Percentiles rank a stretch among this genome's conserved stretches.
These are phyloP conservation scores for Paramecium sexaurelia DNA, from an alignment of 73 alveolate genomes.

Conservation along the genomic window DNA sequence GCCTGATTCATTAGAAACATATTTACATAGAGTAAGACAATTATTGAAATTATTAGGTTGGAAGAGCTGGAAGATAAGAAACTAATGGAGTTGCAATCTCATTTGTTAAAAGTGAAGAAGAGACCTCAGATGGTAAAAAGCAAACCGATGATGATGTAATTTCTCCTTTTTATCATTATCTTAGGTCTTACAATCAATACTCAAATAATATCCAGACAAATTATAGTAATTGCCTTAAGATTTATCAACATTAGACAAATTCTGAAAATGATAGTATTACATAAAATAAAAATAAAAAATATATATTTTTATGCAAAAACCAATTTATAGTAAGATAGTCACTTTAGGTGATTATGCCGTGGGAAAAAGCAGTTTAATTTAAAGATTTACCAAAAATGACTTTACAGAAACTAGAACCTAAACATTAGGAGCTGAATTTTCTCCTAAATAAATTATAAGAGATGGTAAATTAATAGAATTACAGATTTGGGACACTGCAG, in stretches of 20 bases:
- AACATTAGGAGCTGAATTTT: not conserved
- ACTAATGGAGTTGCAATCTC: constrained; percentile 97
- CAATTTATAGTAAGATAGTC: not conserved
- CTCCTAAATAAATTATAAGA: not conserved
- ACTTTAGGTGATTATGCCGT: not conserved
- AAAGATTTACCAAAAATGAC: not conserved
- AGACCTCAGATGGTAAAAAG: constrained; percentile 63
- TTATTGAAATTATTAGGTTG: constrained; percentile 71
- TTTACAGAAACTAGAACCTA: not conserved
- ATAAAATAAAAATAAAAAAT: not conserved
- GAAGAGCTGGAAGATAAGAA: constrained; percentile 99
- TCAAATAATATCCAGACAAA: constrained; percentile 46
- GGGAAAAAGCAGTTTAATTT: not conserved
- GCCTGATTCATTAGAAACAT: constrained; percentile 83
- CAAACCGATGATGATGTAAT: not conserved
- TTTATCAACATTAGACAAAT: constrained; percentile 26
- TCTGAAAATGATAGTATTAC: constrained; percentile 49
- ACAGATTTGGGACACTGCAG: constrained; percentile 28
- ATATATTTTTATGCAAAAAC: not conserved
- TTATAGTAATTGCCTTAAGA: constrained; percentile 3
- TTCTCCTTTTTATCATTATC: not conserved
- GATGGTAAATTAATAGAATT: constrained; percentile 6
- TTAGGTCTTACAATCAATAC: constrained; percentile 14
- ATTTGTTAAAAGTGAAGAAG: constrained; percentile 89
- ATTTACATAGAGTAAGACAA: constrained; percentile 92